phyloP scores from a whole-genome alignment of 1,284 basidiomycete genomes.

The Sporisorium scitamineum region DNA sequence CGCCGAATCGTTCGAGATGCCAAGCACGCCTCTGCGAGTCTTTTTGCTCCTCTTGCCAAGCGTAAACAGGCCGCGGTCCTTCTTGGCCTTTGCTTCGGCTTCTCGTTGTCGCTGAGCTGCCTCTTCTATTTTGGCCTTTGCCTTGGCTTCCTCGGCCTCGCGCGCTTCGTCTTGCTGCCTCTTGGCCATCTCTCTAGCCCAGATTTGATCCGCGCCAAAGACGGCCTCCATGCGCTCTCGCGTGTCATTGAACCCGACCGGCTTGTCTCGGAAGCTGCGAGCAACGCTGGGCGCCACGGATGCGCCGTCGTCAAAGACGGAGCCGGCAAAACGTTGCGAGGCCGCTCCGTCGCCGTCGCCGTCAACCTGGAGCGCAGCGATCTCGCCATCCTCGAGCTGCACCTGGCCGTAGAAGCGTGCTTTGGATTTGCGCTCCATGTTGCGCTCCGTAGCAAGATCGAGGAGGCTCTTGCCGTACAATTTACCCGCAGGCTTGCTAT shows the following conservation, averaged over 20 bases:
- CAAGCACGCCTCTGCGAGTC: constrained; percentile 8
- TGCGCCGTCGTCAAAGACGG: constrained; percentile 37
- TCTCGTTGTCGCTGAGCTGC: constrained; percentile 19
- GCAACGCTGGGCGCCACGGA: constrained; percentile 52
- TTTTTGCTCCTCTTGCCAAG: constrained; percentile 43
- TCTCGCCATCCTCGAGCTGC: constrained; percentile 46
- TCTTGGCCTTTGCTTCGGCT: constrained; percentile 32
- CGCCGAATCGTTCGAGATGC: constrained; percentile 21
- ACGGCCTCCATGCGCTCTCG: constrained; percentile 64
- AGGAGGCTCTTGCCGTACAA: constrained; percentile 66
- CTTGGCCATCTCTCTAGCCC: constrained; percentile 61
- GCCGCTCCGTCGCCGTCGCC: constrained; percentile 10
- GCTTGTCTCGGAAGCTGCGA: constrained; percentile 57
- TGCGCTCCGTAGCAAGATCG: constrained; percentile 50
- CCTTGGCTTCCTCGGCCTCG: constrained; percentile 38
- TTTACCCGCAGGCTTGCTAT: constrained; percentile 62
- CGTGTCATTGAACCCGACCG: constrained; percentile 64
- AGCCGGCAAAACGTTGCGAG: constrained; percentile 17
- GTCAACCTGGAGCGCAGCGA: constrained; percentile 30
- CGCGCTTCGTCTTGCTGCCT: constrained; percentile 52
- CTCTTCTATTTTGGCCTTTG: constrained; percentile 27
- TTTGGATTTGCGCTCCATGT: constrained; percentile 39
- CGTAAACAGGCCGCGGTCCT: constrained; percentile 31
- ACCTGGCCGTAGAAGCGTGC: constrained; percentile 63
- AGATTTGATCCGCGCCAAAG: constrained; percentile 58